Evolutionary conservation across 169 alveolate genomes (phyloP).

Genomic region (Cryptosporidium meleagridis): DNA sequence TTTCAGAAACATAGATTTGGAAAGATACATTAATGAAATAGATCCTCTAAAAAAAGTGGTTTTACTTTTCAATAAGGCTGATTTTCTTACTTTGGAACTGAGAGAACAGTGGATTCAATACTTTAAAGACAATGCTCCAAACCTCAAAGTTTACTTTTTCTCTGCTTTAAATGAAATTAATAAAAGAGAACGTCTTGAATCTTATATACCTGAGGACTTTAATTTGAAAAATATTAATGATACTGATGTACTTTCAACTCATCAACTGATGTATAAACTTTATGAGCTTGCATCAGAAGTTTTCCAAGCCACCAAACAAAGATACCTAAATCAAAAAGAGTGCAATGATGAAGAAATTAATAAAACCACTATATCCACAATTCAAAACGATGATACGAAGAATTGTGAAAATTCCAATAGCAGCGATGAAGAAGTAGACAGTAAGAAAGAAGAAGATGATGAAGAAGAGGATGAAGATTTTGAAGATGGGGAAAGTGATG

Average conservation of each 20-base stretch:
- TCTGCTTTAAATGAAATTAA: slow-evolving; percentile 87
- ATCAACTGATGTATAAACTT: slow-evolving; percentile 28
- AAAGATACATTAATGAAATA: slow-evolving; percentile 90
- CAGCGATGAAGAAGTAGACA: slow-evolving; percentile 75
- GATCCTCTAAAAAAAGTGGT: slow-evolving; percentile 88
- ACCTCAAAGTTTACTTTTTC: slow-evolving; percentile 90
- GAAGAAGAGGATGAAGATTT: not conserved
- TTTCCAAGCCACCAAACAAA: slow-evolving; percentile 7
- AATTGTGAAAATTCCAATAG: slow-evolving; percentile 25
- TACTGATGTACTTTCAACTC: slow-evolving; percentile 37
- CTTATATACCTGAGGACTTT: not conserved
- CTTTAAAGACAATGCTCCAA: slow-evolving; percentile 82
- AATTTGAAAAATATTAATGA: not conserved
- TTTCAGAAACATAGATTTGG: slow-evolving; percentile 91
- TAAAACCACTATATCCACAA: not conserved
- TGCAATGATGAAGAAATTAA: not conserved
- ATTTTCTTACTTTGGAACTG: slow-evolving; percentile 88
- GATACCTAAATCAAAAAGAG: slow-evolving; percentile 6
- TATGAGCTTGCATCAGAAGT: not conserved
- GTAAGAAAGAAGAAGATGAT: slow-evolving; percentile 11
- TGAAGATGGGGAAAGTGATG: slow-evolving; percentile 7
- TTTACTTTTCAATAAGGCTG: slow-evolving; percentile 94
- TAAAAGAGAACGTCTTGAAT: slow-evolving; percentile 19
- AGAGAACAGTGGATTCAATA: slow-evolving; percentile 92
- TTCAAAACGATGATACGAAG: not conserved